Conservation (phyloP, 2,329 filamentous ascomycete genomes). For the Dothideomycetes sp. region DNA sequence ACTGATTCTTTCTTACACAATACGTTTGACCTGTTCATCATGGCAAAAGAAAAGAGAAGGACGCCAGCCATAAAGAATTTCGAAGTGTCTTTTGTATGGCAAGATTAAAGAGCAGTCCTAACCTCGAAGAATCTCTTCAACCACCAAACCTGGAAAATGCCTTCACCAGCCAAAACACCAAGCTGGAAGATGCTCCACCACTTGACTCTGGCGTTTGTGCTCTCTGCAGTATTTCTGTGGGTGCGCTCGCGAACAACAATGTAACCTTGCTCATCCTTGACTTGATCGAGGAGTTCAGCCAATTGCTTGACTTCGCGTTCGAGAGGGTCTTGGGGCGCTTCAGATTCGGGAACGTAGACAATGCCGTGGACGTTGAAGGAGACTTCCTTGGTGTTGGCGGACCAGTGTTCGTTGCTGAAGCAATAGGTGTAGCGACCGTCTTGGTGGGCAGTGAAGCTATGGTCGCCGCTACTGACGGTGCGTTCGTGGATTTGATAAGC, state of each 20-base stretch:
- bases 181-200: slow-evolving; percentile 99
- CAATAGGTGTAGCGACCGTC: slow-evolving; percentile 94
- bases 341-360: slow-evolving; percentile 87
- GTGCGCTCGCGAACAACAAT: slow-evolving; percentile 91
- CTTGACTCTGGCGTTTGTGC: slow-evolving; percentile 94
- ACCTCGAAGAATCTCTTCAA: slow-evolving; percentile 95
- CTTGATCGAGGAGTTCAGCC: slow-evolving; percentile 75
- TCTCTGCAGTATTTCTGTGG: slow-evolving; percentile 97
- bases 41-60: slow-evolving; percentile 3
- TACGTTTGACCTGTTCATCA: slow-evolving; percentile 29
- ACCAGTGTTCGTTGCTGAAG: slow-evolving; percentile 99
- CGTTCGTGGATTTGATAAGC: slow-evolving; percentile 73
- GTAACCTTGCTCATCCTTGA: slow-evolving; percentile 97
- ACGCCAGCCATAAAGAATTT: too few relatives aligned
- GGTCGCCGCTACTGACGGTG: slow-evolving; percentile 79
- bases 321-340: slow-evolving; percentile 75
- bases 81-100: too few relatives aligned
- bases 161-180: slow-evolving; percentile 77
- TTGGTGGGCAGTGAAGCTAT: slow-evolving; percentile 74
- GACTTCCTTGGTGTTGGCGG: slow-evolving; percentile 91
- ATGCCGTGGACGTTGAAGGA: slow-evolving; percentile 99
- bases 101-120: slow-evolving; percentile 10
- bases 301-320: slow-evolving; percentile 83
- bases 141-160: slow-evolving; percentile 99
- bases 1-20: too few relatives aligned